Evolutionary conservation across 2,329 filamentous ascomycete genomes (phyloP).

Genomic region (Colletotrichum shisoi): DNA sequence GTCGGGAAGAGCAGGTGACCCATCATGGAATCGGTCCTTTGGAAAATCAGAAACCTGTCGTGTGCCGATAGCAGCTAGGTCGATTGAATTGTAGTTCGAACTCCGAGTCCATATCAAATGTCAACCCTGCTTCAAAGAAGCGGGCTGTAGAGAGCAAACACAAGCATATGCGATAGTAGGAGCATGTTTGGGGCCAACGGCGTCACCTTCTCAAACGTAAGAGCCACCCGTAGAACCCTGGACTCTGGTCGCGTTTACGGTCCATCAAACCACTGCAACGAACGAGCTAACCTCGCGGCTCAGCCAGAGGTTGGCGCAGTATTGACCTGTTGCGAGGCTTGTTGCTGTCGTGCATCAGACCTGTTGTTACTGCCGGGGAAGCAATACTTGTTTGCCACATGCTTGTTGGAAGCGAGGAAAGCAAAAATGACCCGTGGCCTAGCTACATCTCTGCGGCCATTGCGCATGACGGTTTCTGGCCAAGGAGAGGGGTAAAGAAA

Average conservation of each 20-base stretch:
- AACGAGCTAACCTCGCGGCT: not conserved
- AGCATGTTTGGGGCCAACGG: not conserved
- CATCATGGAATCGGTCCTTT: not conserved
- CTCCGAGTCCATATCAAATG: not conserved
- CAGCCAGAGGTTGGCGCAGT: not conserved
- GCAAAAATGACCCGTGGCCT: not conserved
- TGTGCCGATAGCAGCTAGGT: not conserved
- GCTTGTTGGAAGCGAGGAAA: not conserved
- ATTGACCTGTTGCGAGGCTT: not conserved
- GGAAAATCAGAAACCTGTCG: not conserved
- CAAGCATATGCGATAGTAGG: no score
- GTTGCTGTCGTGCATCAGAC: not conserved
- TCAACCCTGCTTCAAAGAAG: not conserved
- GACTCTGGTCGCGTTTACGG: not conserved
- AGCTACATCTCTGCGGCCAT: not conserved
- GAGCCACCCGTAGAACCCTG: not conserved
- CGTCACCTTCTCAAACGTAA: not conserved
- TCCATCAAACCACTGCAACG: not conserved
- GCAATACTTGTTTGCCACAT: not conserved
- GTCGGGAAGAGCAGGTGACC: not conserved
- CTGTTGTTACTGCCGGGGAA: not conserved
- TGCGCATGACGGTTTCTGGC: conserved; percentile 5
- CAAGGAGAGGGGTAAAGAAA: conserved; percentile 22
- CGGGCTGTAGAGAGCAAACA: no score
- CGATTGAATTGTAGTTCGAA: no score